phyloP scores from a whole-genome alignment of 2,329 filamentous ascomycete genomes.

The Monilinia vaccinii-corymbosi region DNA sequence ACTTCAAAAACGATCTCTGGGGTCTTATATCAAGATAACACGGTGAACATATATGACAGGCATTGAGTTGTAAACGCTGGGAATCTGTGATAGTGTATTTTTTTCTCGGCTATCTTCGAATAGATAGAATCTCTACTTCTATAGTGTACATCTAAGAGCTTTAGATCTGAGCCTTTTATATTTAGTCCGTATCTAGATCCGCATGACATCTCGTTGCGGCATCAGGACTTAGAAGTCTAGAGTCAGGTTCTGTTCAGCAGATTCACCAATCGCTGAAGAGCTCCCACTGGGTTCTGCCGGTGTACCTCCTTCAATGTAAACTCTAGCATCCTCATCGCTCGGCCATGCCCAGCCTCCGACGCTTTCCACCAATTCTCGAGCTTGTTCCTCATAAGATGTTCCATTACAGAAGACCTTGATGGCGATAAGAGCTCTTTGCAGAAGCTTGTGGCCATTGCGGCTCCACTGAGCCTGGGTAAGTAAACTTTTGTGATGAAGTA shows the following conservation, averaged over 20 bases:
- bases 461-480: constrained; percentile 12
- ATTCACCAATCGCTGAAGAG: not conserved
- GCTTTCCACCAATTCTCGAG: constrained; percentile 18
- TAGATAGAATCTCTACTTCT: not conserved
- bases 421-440: constrained; percentile 21
- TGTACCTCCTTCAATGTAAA: not conserved
- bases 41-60: not conserved
- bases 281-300: not conserved
- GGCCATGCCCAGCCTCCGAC: constrained; percentile 26
- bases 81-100: not conserved
- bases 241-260: not conserved
- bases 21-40: no score
- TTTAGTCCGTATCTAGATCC: not conserved
- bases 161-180: not conserved
- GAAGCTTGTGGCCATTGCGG: constrained; percentile 15
- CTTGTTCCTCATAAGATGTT: constrained; percentile 13
- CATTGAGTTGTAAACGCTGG: not conserved
- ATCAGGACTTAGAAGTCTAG: not conserved
- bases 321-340: constrained; percentile 15
- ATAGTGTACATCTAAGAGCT: not conserved
- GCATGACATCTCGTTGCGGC: not conserved
- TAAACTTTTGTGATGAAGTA: constrained; percentile 36
- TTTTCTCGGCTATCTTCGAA: not conserved
- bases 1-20: no score
- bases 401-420: constrained; percentile 15